Conservation (phyloP, 345 rosid species). For the Salix brachista region DNA sequence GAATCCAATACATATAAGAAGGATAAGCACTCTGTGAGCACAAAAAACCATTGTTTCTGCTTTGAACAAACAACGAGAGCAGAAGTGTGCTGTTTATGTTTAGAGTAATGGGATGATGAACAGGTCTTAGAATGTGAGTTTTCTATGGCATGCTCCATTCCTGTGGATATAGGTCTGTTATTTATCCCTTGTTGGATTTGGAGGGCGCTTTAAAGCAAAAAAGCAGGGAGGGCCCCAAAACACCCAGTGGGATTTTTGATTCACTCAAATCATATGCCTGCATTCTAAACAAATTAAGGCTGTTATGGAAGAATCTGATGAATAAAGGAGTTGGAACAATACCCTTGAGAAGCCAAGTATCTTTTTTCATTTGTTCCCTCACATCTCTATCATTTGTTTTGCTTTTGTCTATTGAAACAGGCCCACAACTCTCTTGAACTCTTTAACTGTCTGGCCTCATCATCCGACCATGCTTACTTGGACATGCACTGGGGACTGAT, state of each 20-base stretch:
- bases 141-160: constrained; percentile 41
- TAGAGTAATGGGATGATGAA: constrained; percentile 37
- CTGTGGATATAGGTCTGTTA: constrained; percentile 51
- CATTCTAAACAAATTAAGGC: constrained; percentile 60
- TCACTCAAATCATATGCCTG: constrained; percentile 57
- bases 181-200: constrained; percentile 47
- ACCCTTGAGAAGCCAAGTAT: constrained; percentile 75
- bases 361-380: constrained; percentile 46
- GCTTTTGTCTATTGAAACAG: constrained; percentile 45
- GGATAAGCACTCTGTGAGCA: constrained; percentile 39
- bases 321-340: constrained; percentile 49
- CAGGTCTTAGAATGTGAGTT: constrained; percentile 31
- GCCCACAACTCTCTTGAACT: constrained; percentile 29
- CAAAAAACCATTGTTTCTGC: constrained; percentile 41
- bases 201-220: constrained; percentile 51
- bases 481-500: constrained; percentile 13
- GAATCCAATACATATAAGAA: constrained; percentile 50
- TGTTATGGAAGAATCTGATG: constrained; percentile 71
- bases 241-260: constrained; percentile 42
- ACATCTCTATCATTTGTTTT: constrained; percentile 39
- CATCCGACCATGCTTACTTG: constrained; percentile 36
- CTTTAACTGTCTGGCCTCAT: constrained; percentile 30
- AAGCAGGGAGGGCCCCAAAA: constrained; percentile 57
- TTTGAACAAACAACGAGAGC: constrained; percentile 35
- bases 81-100: constrained; percentile 36